Conservation (phyloP, 2,329 filamentous ascomycete species). For the Plectosphaerella cucumerina region DNA sequence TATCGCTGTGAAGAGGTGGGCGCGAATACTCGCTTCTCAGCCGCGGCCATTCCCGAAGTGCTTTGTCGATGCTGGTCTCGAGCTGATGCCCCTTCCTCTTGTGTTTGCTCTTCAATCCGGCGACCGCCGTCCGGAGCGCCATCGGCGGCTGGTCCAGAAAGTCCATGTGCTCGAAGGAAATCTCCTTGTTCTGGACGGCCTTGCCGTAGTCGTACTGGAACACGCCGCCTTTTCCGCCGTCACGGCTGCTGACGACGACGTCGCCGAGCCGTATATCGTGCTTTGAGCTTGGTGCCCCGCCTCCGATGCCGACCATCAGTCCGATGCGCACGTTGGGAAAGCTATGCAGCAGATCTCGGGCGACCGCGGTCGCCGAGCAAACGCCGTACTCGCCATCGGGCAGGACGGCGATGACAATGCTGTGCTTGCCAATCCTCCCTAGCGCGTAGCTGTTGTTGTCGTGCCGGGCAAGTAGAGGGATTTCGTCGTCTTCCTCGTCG, state of each 20-base stretch:
- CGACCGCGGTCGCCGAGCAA: conserved; percentile 12
- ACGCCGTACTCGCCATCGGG: conserved; percentile 13
- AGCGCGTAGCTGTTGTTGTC: conserved; percentile 14
- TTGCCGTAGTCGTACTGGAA: conserved; percentile 22
- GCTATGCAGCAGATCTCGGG: conserved; percentile 20
- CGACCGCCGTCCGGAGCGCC: conserved; percentile 9
- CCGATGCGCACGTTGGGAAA: conserved; percentile 24
- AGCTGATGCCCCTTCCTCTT: conserved; percentile 12
- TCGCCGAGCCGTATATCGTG: conserved; percentile 25
- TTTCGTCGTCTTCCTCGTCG: not conserved
- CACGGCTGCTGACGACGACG: conserved; percentile 6
- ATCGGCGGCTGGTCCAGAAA: conserved; percentile 14
- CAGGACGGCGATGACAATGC: conserved; percentile 16
- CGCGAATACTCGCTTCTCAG: conserved; percentile 8
- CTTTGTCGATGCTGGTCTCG: not conserved
- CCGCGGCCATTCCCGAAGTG: conserved; percentile 6
- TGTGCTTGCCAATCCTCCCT: conserved; percentile 13
- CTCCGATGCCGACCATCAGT: conserved; percentile 28
- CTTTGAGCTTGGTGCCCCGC: conserved; percentile 26
- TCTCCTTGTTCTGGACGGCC: conserved; percentile 8
- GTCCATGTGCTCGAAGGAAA: conserved; percentile 6
- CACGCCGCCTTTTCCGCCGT: conserved; percentile 11
- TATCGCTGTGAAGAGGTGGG: conserved; percentile 2
- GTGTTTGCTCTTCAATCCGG: conserved; percentile 4
- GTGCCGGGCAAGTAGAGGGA: not conserved